Percentiles rank a stretch among this genome's conserved stretches.
Evolutionary conservation across 495 filamentous ascomycete species (phyloP).

Genomic region (Staphylotrichum tortipilum): DNA sequence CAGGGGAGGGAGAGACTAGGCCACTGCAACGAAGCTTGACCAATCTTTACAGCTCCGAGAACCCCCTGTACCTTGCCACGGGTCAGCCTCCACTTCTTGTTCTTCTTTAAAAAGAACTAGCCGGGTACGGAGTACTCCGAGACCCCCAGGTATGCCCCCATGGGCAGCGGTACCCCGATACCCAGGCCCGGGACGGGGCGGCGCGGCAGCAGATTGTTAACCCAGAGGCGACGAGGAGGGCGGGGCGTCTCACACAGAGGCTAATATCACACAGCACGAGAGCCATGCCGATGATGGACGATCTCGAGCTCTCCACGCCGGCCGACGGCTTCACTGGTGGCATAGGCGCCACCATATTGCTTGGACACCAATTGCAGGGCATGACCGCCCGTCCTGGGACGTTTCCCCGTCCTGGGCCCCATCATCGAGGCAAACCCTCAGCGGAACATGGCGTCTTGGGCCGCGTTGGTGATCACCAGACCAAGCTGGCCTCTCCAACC

Average conservation of each 20-base stretch:
- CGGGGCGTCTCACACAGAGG: slow-evolving; percentile 15
- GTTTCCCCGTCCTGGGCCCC: background rate
- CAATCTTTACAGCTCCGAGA: slow-evolving; percentile 14
- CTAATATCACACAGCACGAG: slow-evolving; percentile 12
- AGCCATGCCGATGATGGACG: background rate
- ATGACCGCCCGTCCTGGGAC: too few relatives aligned
- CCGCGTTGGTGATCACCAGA: slow-evolving; percentile 14
- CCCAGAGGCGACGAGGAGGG: slow-evolving; percentile 13
- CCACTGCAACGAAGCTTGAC: slow-evolving; percentile 19
- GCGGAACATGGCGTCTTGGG: slow-evolving; percentile 1
- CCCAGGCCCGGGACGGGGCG: slow-evolving; percentile 6
- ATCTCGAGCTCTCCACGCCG: background rate
- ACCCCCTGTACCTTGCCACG: background rate
- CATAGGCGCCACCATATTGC: background rate
- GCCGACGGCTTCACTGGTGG: background rate
- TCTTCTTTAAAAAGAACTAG: too few relatives aligned
- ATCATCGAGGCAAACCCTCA: slow-evolving; percentile 9
- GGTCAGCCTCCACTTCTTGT: slow-evolving; percentile 22
- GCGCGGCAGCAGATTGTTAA: slow-evolving; percentile 22
- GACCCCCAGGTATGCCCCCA: background rate
- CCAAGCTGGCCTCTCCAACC: slow-evolving; percentile 22
- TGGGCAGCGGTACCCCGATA: slow-evolving; percentile 3
- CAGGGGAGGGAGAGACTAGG: too few relatives aligned
- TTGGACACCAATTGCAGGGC: background rate
- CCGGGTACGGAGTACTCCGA: background rate